Percentiles rank a stretch among this genome's conserved stretches.
Conservation (phyloP, 2,329 filamentous ascomycete species). For the Whalleya microplaca region DNA sequence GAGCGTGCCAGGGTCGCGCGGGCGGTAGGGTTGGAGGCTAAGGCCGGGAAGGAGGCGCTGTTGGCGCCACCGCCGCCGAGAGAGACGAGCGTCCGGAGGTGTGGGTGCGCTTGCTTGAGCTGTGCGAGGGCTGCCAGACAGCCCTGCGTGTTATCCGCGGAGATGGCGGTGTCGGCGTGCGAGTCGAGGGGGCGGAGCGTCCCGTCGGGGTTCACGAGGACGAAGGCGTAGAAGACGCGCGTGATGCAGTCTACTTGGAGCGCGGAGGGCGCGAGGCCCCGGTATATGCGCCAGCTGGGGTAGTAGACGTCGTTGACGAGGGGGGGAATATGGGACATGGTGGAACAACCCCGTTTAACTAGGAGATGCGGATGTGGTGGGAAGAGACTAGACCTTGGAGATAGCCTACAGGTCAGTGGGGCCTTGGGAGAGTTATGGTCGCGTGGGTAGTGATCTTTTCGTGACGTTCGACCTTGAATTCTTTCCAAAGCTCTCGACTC, state of each 20-base stretch:
- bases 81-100: conserved; percentile 64
- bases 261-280: conserved; percentile 56
- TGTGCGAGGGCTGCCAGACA: conserved; percentile 63
- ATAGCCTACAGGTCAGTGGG: too few relatives aligned
- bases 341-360: not conserved
- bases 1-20: conserved; percentile 61
- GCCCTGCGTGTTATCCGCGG: conserved; percentile 61
- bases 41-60: conserved; percentile 62
- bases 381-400: too few relatives aligned
- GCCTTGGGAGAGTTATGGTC: too few relatives aligned
- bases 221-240: conserved; percentile 65
- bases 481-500: too few relatives aligned
- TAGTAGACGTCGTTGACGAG: conserved; percentile 62
- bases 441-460: too few relatives aligned
- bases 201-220: conserved; percentile 44
- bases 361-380: not conserved
- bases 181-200: conserved; percentile 61
- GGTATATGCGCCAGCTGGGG: conserved; percentile 62
- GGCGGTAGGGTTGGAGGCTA: conserved; percentile 52
- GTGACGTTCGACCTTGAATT: too few relatives aligned
- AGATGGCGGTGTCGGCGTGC: conserved; percentile 64
- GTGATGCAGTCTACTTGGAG: conserved; percentile 58
- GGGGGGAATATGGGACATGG: conserved; percentile 11
- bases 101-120: conserved; percentile 59
- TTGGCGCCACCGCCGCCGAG: conserved; percentile 68